These are phyloP conservation scores for Termitomyces sp. DNA, from an alignment of 768 basidiomycete genomes.

Conservation along the genomic window DNA sequence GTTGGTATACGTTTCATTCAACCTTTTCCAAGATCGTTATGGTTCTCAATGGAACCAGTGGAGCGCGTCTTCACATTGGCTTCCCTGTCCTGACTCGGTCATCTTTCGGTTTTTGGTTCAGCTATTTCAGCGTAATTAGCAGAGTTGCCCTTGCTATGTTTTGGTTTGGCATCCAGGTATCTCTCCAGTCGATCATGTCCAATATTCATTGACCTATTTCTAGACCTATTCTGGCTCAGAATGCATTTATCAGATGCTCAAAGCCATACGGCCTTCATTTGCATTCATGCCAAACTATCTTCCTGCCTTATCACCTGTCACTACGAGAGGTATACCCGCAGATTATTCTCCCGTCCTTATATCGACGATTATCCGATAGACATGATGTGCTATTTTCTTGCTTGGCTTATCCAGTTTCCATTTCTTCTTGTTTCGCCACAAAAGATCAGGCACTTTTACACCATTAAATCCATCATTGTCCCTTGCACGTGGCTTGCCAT, in stretches of 20 bases:
- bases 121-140: conserved; percentile 80
- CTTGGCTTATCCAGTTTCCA: conserved; percentile 73
- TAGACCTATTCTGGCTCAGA: conserved; percentile 61
- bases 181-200: not conserved
- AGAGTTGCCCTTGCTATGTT: conserved; percentile 73
- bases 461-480: conserved; percentile 60
- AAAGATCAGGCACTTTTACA: conserved; percentile 70
- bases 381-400: conserved; percentile 72
- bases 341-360: not conserved
- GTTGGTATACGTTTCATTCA: not conserved
- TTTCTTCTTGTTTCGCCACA: conserved; percentile 75
- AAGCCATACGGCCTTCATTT: conserved; percentile 77
- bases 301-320: conserved; percentile 51
- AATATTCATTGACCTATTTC: not conserved
- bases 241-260: conserved; percentile 76
- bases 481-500: conserved; percentile 64
- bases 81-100: conserved; percentile 78
- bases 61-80: conserved; percentile 71
- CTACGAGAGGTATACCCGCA: conserved; percentile 43
- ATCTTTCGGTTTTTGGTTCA: conserved; percentile 87
- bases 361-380: conserved; percentile 27
- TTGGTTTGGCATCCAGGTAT: conserved; percentile 74
- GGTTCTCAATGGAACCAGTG: conserved; percentile 73
- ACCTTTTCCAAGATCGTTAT: conserved; percentile 34
- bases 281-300: conserved; percentile 61